Evolutionary conservation across 306 rosid species (phyloP).

Genomic region (Crotalaria pallida): DNA sequence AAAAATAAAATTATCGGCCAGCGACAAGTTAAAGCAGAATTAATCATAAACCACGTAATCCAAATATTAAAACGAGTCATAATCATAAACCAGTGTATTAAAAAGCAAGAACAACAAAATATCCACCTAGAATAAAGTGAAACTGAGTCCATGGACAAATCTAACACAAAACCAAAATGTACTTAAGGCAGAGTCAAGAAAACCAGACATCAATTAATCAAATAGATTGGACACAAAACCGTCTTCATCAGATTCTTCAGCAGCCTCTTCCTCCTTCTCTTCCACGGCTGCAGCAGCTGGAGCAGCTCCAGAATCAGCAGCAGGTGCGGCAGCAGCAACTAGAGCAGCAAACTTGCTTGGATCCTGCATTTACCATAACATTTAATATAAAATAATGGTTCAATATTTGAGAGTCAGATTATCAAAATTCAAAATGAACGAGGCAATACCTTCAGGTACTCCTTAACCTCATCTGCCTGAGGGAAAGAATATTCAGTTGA

Average conservation of each 20-base stretch:
- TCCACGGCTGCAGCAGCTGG: conserved; percentile 52
- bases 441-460: conserved; percentile 53
- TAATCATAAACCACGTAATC: too few species aligned
- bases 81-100: too few species aligned
- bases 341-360: conserved; percentile 48
- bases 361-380: conserved; percentile 30
- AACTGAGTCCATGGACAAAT: background rate
- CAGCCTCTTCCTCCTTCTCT: conserved; percentile 68
- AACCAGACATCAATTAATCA: background rate
- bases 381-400: background rate
- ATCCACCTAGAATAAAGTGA: background rate
- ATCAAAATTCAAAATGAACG: background rate
- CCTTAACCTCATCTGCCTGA: conserved; percentile 76
- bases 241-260: conserved; percentile 42
- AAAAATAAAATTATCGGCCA: too few species aligned
- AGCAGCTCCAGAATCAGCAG: conserved; percentile 15
- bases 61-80: too few species aligned
- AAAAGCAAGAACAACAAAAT: background rate
- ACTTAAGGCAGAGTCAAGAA: background rate
- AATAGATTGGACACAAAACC: conserved; percentile 36
- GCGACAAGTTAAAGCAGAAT: too few species aligned
- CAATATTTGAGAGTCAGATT: too few species aligned
- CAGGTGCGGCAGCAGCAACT: conserved; percentile 29
- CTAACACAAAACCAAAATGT: background rate
- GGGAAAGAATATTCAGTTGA: conserved; percentile 64